Percentiles rank a stretch among this genome's conserved stretches.
These are phyloP conservation scores for Ceratobasidium sp. DNA, from an alignment of 1,284 basidiomycete genomes.

Conservation along the genomic window DNA sequence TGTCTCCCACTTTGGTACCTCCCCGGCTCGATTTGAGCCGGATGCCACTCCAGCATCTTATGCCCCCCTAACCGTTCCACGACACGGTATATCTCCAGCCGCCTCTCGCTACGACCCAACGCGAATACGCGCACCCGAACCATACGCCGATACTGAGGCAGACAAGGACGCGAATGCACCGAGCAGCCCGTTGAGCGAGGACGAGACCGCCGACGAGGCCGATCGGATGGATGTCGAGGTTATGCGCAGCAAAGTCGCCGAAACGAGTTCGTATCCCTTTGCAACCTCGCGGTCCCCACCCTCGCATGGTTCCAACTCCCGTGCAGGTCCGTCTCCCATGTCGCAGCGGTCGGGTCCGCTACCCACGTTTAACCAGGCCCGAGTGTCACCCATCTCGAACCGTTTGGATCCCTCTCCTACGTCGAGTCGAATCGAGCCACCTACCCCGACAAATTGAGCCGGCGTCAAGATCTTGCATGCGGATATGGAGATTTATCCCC, in stretches of 20 bases:
- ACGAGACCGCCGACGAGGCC: slow-evolving; percentile 31
- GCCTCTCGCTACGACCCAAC: neutral
- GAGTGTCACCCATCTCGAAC: neutral
- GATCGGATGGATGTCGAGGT: slow-evolving; percentile 2
- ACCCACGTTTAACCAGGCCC: neutral
- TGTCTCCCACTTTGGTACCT: neutral
- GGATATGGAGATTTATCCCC: slow-evolving; percentile 18
- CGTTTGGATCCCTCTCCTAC: neutral
- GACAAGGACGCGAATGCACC: slow-evolving; percentile 32
- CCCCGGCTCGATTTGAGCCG: no score
- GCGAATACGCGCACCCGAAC: slow-evolving; percentile 5
- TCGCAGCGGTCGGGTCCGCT: neutral
- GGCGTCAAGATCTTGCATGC: slow-evolving; percentile 1
- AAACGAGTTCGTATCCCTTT: neutral
- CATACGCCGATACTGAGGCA: slow-evolving; percentile 23
- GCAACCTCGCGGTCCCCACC: neutral
- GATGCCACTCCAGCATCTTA: no score
- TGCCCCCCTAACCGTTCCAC: no score
- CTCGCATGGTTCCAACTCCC: neutral
- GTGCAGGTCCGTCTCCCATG: neutral
- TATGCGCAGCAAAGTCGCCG: neutral
- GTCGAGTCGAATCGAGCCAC: neutral
- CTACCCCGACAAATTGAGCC: neutral
- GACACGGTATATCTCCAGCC: neutral
- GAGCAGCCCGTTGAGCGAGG: slow-evolving; percentile 8